Base-by-base conservation (phyloP, 176 grass and related monocot genomes). In the Aegilops tauschii region DNA sequence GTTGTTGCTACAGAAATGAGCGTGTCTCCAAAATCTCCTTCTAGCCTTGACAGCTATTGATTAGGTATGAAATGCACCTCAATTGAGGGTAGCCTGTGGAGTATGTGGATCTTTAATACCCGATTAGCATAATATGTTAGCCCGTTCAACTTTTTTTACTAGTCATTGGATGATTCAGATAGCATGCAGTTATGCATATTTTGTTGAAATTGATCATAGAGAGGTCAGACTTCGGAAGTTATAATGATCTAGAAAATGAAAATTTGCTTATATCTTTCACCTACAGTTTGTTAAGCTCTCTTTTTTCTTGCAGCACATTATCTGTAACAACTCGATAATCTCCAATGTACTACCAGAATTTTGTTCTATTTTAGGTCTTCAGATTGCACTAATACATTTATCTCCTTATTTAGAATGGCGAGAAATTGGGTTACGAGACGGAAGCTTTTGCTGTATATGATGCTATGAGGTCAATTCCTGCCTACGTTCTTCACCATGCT, bases 391-490 rank as follows among this genome's bases (percentile, higher is more conserved):
- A 58, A 78, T 84, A 67, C 86, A 42, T 87, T 13, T 82, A 8
- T 62, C 68, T 76, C 13, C 35, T 62, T 86, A 62, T 84, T 50
- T 87, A 98, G 93, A 90, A 93, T 82, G 93, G 90, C n/a, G 88
- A 90, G 76, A 98, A 93, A 88, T 88, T 98, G 90, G 93, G 96
- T 62, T 98, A 94, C 32, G 96, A 98, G 78, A 98, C 96, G 12
- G 96, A 98, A 86, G 96, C 93, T 80, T 89, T 95, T 91, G 91
- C 96, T 80, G 80, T 98, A 59, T 98, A 98, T 71, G 96, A 98
- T 81, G 83, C 93, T 80, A 94, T 98, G 95, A 95, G 95, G 95
- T 98, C 34, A 79, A 61, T 32, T 81, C 77, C 52, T 73, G 50
- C 80, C 69, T 73, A 34, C 50, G 65, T 82, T 42, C 21, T 56